Evolutionary conservation across 768 basidiomycete species (phyloP), one percentile per base, ranked within the genome.

Genomic region (Hirschioporus abietinus): DNA sequence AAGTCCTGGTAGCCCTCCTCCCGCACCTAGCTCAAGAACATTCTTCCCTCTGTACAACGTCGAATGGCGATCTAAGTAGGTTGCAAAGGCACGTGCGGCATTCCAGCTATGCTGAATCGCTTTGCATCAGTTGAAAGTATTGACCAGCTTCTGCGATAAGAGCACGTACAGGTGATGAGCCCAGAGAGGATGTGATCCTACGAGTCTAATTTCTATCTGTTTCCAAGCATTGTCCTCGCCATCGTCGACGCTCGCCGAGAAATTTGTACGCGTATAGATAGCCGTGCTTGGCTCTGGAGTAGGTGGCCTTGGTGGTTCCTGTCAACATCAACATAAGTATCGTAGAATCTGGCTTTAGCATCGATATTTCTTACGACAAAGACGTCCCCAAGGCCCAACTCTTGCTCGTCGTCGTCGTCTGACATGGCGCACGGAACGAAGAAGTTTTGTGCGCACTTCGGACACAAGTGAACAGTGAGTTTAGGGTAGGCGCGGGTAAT

Each of bases 1-100:
- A 7, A 99, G 81, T 3, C 91, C 87, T 0, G 97, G 97, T 7
- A 99, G 79, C 1, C 89, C 96, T 0, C 93, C 96, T 0, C 95
- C 97, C 0, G 97, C 97, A 0, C 97, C 97, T 0, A 99, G 85
- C 75, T 99, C 97, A 1, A 98, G 80, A 0, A 98, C 87, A 26
- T 71, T 75, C 36, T 76, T 79, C 7, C 77, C 76, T 0, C 70
- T 70, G 60, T 85, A 88, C 0, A 89, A 70, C 0, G 80, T 74
- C 0, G 72, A 71, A 65, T 88, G 81, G 12, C 76, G 74, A 68
- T 92, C 90, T 1, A 93, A 79, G 73, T 87, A 92, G 0, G 85
- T 80, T 15, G 92, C 90, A 63, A 93, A 83, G 0, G 88, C 83
- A 4, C 88, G 79, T 1, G 91, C 86, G 1, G 92, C 91, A 72